Evolutionary conservation across 1,284 basidiomycete species (phyloP).

Genomic region (Vanrija sp.): DNA sequence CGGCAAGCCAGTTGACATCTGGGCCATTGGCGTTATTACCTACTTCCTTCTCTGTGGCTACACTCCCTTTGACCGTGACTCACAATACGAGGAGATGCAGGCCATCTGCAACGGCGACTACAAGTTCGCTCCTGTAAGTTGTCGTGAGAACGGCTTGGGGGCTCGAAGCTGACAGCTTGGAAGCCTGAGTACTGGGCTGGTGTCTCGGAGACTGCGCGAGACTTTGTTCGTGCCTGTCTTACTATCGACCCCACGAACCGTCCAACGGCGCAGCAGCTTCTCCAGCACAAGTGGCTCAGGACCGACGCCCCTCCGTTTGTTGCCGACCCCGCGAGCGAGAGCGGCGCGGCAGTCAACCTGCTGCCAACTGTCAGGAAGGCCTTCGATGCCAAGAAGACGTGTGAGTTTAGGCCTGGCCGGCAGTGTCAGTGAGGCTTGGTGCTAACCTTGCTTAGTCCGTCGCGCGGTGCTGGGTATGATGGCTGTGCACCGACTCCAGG

Average conservation of each 20-base stretch:
- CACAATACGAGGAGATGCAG: constrained; percentile 82
- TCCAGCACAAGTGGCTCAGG: constrained; percentile 74
- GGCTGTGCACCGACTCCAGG: constrained; percentile 71
- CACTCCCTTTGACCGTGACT: constrained; percentile 89
- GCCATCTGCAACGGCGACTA: constrained; percentile 90
- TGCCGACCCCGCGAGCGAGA: constrained; percentile 57
- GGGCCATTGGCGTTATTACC: constrained; percentile 95
- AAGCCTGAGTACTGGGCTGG: constrained; percentile 74
- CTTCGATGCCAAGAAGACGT: constrained; percentile 80
- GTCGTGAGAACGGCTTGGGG: neutral
- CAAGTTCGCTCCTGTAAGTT: constrained; percentile 68
- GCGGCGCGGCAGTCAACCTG: constrained; percentile 70
- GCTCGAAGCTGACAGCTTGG: constrained; percentile 20
- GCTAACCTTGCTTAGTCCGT: constrained; percentile 58
- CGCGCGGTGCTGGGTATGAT: constrained; percentile 81
- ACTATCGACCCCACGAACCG: constrained; percentile 74
- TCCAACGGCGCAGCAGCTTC: constrained; percentile 68
- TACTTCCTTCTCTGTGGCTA: constrained; percentile 94
- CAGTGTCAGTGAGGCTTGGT: neutral
- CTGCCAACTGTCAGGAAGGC: constrained; percentile 82
- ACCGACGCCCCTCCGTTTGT: constrained; percentile 49
- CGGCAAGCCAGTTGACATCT: constrained; percentile 92
- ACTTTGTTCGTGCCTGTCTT: constrained; percentile 76
- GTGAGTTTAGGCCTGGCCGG: constrained; percentile 53
- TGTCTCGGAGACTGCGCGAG: constrained; percentile 72